Evolutionary conservation across 2,329 filamentous ascomycete species (phyloP), one percentile per base, ranked within the genome.

Genomic region (Pezicula neosporulosa): DNA sequence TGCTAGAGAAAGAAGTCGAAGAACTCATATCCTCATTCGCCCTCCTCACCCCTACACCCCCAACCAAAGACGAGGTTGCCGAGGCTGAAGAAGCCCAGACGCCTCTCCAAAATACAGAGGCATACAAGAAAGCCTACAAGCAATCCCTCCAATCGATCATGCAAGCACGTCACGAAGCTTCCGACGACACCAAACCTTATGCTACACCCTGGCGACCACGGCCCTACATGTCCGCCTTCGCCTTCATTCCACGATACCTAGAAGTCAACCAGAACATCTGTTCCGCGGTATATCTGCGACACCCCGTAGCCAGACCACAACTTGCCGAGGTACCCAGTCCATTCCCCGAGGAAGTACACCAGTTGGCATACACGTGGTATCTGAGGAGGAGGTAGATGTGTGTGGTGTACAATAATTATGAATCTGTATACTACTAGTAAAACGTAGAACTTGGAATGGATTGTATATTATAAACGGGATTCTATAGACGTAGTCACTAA

Each of bases 241-340:
- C 92, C 21, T 97, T 96, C 71, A 91, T 99, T 60, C 94, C 94
- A 10, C 78, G 89, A 49, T 99, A 97, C 70, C 82, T 99, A 54
- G 95, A 99, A 74, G 94, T 99, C 62, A 97, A 97, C 77, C 94
- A 96, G 70, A 95, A 92, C 66, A 88, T 97, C 63, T 99, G 94
- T 72, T 87, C 92, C 1, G 94, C 94, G 10, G 91, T 99, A 38
- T 99, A 99, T 70, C 74, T 99, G 56, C 82, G 94, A 52, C 93
- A 99, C 74, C 94, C 94, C 0, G 93, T 97, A 41, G 94, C 90
- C 24, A 80, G 92, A 54, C 86, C 86, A 3, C 91, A 92, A 10
- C 64, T 82, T 58, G 85, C 88, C 4, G 94, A 93, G 70, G 87
- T 93, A 54, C 93, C 93, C 1, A 90, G 89, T 21, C 93, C 93